These are phyloP conservation scores for Paxillus ammoniavirescens DNA, from an alignment of 768 basidiomycete species.

Conservation along the genomic window DNA sequence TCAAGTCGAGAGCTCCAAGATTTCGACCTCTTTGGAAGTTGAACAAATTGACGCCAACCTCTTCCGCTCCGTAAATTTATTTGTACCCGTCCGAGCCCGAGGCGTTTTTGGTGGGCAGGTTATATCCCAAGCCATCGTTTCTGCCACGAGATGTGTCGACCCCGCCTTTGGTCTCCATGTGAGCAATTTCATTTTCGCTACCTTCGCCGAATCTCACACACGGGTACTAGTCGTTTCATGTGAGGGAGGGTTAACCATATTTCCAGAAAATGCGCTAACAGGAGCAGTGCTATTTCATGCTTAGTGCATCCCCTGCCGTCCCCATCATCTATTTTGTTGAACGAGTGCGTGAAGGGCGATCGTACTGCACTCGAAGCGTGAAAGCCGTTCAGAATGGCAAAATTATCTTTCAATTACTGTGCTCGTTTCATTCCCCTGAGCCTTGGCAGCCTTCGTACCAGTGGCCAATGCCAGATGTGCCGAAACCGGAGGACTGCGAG, in stretches of 20 bases:
- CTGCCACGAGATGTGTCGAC: conserved; percentile 74
- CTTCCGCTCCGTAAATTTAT: conserved; percentile 75
- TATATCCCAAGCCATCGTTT: conserved; percentile 82
- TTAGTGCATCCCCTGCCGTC: conserved; percentile 66
- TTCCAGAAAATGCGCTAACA: conserved; percentile 5
- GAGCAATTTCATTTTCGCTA: conserved; percentile 28
- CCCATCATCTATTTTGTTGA: conserved; percentile 83
- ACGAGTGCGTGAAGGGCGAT: conserved; percentile 67
- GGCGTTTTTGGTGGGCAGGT: conserved; percentile 91
- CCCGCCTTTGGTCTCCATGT: conserved; percentile 70
- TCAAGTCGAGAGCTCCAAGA: conserved; percentile 63
- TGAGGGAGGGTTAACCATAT: conserved; percentile 34
- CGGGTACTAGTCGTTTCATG: conserved; percentile 66
- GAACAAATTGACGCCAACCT: conserved; percentile 76
- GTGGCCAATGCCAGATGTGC: conserved; percentile 63
- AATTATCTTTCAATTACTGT: conserved; percentile 62
- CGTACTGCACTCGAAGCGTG: conserved; percentile 66
- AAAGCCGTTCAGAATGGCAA: conserved; percentile 57
- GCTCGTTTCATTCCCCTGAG: conserved; percentile 82
- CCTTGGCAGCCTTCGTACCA: conserved; percentile 70
- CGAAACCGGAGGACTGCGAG: conserved; percentile 60
- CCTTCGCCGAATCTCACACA: not conserved
- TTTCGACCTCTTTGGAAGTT: conserved; percentile 73
- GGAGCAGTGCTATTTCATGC: conserved; percentile 75
- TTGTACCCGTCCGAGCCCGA: conserved; percentile 56